Evolutionary conservation across 257 asterid species (phyloP).

Genomic region (Petrea volubilis): DNA sequence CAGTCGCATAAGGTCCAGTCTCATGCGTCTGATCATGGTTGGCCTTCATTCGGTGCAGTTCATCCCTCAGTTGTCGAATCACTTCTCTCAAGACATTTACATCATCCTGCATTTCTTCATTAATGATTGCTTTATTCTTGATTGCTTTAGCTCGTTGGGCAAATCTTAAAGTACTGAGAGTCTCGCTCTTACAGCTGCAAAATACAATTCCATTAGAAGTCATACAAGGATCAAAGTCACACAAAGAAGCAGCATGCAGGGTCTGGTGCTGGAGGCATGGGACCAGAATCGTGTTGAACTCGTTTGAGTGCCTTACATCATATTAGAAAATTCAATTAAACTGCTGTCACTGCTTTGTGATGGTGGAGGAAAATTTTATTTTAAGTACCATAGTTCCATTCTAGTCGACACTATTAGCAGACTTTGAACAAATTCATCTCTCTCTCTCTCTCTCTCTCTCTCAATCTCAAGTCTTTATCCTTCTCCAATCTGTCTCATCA

Average conservation of each 20-base stretch:
- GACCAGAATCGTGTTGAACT: background rate
- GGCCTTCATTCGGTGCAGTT: slow-evolving; percentile 71
- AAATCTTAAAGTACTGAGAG: slow-evolving; percentile 90
- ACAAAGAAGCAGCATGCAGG: background rate
- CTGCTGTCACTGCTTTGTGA: background rate
- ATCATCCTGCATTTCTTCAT: slow-evolving; percentile 97
- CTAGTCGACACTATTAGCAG: background rate
- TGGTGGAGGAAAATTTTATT: background rate
- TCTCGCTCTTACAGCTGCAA: slow-evolving; percentile 90
- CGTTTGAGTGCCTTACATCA: background rate
- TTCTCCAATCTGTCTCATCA: background rate
- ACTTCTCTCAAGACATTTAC: slow-evolving; percentile 83
- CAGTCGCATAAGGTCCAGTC: slow-evolving; percentile 60
- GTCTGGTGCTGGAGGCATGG: background rate
- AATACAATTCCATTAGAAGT: slow-evolving; percentile 17
- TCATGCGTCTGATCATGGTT: slow-evolving; percentile 54
- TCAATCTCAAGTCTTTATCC: too few species aligned
- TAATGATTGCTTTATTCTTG: slow-evolving; percentile 84
- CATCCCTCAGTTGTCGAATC: slow-evolving; percentile 91
- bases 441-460: background rate
- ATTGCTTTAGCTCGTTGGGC: slow-evolving; percentile 99
- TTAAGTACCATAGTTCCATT: background rate
- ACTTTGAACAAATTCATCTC: slow-evolving; percentile 1
- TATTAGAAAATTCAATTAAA: background rate
- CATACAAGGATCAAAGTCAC: background rate